A percentile compares a stretch with the other conserved stretches of the same genome.
Evolutionary conservation across 805 yeast species (phyloP).

Genomic region (Barnettozyma wickerhamii): DNA sequence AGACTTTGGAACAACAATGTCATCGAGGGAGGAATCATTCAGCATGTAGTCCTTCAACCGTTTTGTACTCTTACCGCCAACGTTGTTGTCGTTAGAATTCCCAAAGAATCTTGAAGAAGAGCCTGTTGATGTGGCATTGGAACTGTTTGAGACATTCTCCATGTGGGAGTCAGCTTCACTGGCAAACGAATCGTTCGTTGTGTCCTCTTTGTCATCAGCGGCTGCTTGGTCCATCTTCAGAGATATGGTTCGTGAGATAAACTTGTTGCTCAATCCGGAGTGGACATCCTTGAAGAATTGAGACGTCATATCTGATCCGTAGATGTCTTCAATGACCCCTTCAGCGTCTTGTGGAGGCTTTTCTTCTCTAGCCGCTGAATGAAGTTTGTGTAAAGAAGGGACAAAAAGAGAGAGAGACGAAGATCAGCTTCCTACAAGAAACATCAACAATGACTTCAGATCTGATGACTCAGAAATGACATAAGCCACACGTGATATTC

Average conservation of each 20-base stretch:
- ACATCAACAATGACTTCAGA: too few species aligned
- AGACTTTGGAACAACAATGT: constrained; percentile 2
- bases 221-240: constrained; percentile 17
- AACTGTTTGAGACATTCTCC: background rate
- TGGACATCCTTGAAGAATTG: constrained; percentile 25
- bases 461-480: too few species aligned
- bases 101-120: constrained; percentile 11
- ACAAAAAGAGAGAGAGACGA: too few species aligned
- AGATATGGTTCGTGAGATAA: constrained; percentile 20
- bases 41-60: constrained; percentile 1
- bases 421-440: too few species aligned
- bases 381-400: too few species aligned
- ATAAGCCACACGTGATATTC: background rate
- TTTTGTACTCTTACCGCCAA: constrained; percentile 4
- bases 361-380: too few species aligned
- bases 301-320: constrained; percentile 16
- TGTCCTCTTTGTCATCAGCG: constrained; percentile 4
- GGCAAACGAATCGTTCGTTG: constrained; percentile 5
- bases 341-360: too few species aligned
- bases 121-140: constrained; percentile 10
- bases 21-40: constrained; percentile 7
- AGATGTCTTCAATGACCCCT: too few species aligned
- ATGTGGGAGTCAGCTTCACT: background rate
- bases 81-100: background rate
- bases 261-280: constrained; percentile 17